Evolutionary conservation across 179 eudicot genomes (phyloP).

Genomic region (Carnegiea gigantea): DNA sequence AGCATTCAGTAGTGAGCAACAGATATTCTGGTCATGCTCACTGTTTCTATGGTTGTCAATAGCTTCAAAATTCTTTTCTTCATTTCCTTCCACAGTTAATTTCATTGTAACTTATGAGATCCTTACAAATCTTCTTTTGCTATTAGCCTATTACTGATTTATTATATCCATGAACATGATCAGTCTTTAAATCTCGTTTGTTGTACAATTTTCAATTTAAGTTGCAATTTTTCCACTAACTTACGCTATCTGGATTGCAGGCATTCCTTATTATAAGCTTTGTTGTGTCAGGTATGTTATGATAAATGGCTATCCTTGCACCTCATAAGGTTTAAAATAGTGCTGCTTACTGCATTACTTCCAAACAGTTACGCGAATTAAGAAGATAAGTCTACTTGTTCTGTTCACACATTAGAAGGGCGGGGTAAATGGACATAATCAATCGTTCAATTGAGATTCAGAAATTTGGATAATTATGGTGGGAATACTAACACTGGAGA

Average conservation of each 20-base stretch:
- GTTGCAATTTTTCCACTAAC: constrained; percentile 5
- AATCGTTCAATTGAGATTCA: no score
- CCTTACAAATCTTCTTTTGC: no score
- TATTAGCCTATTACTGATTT: no score
- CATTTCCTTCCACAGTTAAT: no score
- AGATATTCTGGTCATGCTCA: no score
- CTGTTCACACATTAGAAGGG: background rate
- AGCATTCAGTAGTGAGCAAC: no score
- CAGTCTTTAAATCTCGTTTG: background rate
- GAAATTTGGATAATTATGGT: background rate
- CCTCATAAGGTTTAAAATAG: background rate
- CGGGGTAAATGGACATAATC: background rate
- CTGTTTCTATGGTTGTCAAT: no score
- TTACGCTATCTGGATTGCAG: constrained; percentile 44
- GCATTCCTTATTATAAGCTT: constrained; percentile 59
- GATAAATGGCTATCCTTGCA: background rate
- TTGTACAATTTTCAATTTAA: background rate
- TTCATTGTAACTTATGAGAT: no score
- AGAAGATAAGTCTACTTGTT: background rate
- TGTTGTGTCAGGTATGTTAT: constrained; percentile 72
- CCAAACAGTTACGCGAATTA: background rate
- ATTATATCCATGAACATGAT: no score
- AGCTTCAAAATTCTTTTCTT: no score
- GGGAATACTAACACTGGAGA: background rate
- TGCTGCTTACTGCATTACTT: background rate